Base-by-base conservation (phyloP, 192 early-diverging fungal species). In the Phlyctochytrium arcticum region DNA sequence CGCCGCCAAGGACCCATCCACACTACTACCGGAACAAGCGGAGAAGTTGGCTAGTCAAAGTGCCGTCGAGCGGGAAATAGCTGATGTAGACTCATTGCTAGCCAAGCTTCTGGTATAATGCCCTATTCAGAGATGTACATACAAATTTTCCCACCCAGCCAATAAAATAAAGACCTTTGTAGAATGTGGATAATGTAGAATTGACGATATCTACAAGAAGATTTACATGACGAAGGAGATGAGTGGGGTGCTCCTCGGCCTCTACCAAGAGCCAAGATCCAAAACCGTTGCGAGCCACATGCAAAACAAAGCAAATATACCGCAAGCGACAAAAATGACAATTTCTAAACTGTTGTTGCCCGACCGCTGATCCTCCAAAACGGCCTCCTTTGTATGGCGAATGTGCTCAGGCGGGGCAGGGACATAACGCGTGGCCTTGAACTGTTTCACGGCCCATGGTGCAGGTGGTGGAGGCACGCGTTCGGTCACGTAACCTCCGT, bases 21-120 rank as follows among this genome's bases (percentile, higher is more conserved):
- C 37, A 29, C 57, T 90, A 54, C 37, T 74, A 8, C 46, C 68
- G 7, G 89, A 89, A 17, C 88, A 90, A 60, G 9, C 65, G 58
- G 82, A 84, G 49, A 90, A 90, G 75, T 53, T 89, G 29, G 60
- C 72, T 8, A 80, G 76, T 53, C 72, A 79, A 62, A 55, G 69
- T 1, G 73, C 73, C 27, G 30, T 85, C 5, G 60, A 69, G 39
- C 69, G 75, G n/a, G 78, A 83, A 46, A 57, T 75, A 17, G 39
- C 29, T 6, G 69, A 61, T n/a, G 23, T 75, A 32, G 70, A 75
- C n/a, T n/a, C n/a, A n/a, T n/a, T n/a, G n/a, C n/a, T n/a, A n/a
- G n/a, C n/a, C n/a, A n/a, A n/a, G n/a, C n/a, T n/a, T n/a, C n/a
- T n/a, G n/a, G n/a, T n/a, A n/a, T n/a, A n/a, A n/a, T n/a, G n/a